Conservation (phyloP, 2,329 filamentous ascomycete genomes). For the Ophiostoma ulmi region DNA sequence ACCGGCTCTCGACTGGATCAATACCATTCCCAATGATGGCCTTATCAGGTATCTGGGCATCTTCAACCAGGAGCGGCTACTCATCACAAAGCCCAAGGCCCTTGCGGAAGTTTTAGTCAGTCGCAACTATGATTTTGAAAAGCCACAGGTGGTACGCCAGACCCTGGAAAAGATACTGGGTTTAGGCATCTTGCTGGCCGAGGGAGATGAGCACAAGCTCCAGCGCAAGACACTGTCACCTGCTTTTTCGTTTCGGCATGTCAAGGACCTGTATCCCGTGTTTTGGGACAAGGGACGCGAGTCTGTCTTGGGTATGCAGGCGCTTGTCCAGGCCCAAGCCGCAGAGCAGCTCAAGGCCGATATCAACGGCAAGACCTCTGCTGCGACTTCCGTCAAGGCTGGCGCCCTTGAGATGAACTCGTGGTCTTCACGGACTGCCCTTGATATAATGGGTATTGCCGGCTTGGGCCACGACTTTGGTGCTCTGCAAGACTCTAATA, state of each 20-base stretch:
- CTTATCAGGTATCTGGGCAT: constrained; percentile 61
- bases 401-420: constrained; percentile 50
- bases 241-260: constrained; percentile 77
- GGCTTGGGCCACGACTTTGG: constrained; percentile 68
- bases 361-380: constrained; percentile 33
- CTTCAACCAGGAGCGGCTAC: constrained; percentile 58
- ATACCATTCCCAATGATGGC: constrained; percentile 60
- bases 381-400: constrained; percentile 28
- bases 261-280: constrained; percentile 76
- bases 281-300: constrained; percentile 77
- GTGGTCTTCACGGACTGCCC: constrained; percentile 63
- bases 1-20: constrained; percentile 42
- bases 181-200: constrained; percentile 68
- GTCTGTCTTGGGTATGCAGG: constrained; percentile 55
- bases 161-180: constrained; percentile 62
- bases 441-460: constrained; percentile 71
- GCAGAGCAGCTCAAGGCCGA: background rate
- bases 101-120: constrained; percentile 65
- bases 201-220: constrained; percentile 84
- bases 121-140: constrained; percentile 65
- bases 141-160: constrained; percentile 51
- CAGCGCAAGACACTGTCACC: constrained; percentile 76
- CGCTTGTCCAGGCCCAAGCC: background rate
- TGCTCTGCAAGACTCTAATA: constrained; percentile 56
- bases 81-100: constrained; percentile 58